Evolutionary conservation across 2,329 filamentous ascomycete species (phyloP), one percentile per base, ranked within the genome.

Genomic region (Emericellopsis atlantica): DNA sequence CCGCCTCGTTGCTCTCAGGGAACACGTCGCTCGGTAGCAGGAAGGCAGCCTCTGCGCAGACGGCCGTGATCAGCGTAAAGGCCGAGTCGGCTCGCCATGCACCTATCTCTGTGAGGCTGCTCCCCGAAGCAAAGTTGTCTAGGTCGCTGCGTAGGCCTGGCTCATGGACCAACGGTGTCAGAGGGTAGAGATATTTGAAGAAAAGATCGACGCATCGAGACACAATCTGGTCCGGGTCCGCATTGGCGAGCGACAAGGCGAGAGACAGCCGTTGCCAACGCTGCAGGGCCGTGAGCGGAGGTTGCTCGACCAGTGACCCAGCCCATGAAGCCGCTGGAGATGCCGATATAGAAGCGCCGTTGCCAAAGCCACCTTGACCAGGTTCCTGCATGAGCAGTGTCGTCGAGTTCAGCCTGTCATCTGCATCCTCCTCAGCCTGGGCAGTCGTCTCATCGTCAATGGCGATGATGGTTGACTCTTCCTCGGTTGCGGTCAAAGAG

Each of bases 61-160:
- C 56, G n/a, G 64, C 64, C 1, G 63, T 65, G 36, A 67, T 57
- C 12, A 67, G 45, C 1, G 62, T 62, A 36, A 66, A 66, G 0
- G 56, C 54, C 2, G 61, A 53, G 39, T 65, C 60, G 0, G 54
- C 54, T 21, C 18, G 18, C 57, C 58, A 61, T 14, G 12, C 16
- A 38, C 10, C 36, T 4, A 38, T 22, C 18, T 21, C 18, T 21
- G 18, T 4, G 18, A 21, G 3, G 18, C 18, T 21, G 36, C 8
- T 38, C 16, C 36, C 10, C 23, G 42, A 43, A 32, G 48, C 43
- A 37, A 65, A 64, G 38, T 55, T 56, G 2, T 51, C 50, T 21
- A 65, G 43, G 15, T 53, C 58, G 22, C 59, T 50, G 12, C 62
- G 56, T 6, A 66, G 50, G 47, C 55, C 64, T 0, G 60, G 54